These are phyloP conservation scores for Neofusicoccum umdonicola DNA, from an alignment of 2,329 filamentous ascomycete species.

Conservation along the genomic window DNA sequence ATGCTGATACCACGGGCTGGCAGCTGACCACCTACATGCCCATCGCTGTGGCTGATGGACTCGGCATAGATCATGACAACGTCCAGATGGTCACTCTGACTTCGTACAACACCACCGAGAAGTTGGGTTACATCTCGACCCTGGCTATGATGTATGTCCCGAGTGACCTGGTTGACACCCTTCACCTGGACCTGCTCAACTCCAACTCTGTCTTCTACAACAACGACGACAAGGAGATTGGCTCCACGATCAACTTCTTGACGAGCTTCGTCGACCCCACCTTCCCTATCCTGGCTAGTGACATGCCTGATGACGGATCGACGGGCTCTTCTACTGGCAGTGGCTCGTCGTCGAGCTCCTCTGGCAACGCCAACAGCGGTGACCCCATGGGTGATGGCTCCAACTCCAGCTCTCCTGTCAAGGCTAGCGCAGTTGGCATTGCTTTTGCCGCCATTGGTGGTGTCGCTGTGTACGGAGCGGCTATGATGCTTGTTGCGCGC, in stretches of 20 bases:
- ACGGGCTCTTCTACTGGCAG: slow-evolving; percentile 40
- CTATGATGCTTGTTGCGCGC: slow-evolving; percentile 90
- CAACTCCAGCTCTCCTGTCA: slow-evolving; percentile 55
- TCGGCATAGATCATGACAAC: slow-evolving; percentile 50
- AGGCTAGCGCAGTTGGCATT: slow-evolving; percentile 65
- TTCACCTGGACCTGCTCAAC: slow-evolving; percentile 68
- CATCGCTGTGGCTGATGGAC: slow-evolving; percentile 64
- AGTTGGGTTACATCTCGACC: slow-evolving; percentile 77
- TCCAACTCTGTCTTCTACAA: slow-evolving; percentile 74
- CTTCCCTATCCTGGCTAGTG: slow-evolving; percentile 64
- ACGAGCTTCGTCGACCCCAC: slow-evolving; percentile 80
- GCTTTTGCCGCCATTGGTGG: slow-evolving; percentile 74
- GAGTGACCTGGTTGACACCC: slow-evolving; percentile 47
- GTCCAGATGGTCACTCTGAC: slow-evolving; percentile 69
- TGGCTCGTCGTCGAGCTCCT: slow-evolving; percentile 32
- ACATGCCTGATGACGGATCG: slow-evolving; percentile 41
- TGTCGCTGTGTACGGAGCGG: slow-evolving; percentile 83
- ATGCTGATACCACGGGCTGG: slow-evolving; percentile 64
- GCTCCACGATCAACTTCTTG: slow-evolving; percentile 64
- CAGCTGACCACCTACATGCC: slow-evolving; percentile 85
- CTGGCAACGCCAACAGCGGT: slow-evolving; percentile 36
- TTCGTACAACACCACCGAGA: slow-evolving; percentile 69
- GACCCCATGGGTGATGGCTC: slow-evolving; percentile 43
- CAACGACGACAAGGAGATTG: slow-evolving; percentile 49
- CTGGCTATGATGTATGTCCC: slow-evolving; percentile 57